These are phyloP conservation scores for Acacia concinna DNA, from an alignment of 331 rosid species.

Conservation along the genomic window DNA sequence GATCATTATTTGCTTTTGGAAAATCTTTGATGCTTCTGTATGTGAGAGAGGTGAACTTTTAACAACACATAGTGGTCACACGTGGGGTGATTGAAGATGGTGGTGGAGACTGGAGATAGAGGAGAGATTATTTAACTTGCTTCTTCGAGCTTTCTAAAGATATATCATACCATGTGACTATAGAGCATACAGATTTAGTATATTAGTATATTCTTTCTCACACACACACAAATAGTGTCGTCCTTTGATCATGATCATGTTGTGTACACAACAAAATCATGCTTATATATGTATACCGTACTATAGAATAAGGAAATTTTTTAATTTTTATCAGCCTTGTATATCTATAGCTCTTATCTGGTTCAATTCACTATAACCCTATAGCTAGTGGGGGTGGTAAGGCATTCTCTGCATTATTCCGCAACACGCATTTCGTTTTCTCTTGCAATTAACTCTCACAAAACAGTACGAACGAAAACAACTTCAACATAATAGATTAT, in stretches of 20 bases:
- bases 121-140: constrained; percentile 1
- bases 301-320: constrained; percentile 19
- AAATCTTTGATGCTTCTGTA: background rate
- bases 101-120: background rate
- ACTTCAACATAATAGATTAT: constrained; percentile 13
- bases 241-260: constrained; percentile 29
- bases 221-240: background rate
- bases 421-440: background rate
- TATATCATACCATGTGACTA: constrained; percentile 41
- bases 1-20: constrained; percentile 31
- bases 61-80: constrained; percentile 29
- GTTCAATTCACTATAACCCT: constrained; percentile 1
- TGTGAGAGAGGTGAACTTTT: constrained; percentile 18
- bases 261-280: constrained; percentile 1
- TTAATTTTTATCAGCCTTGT: constrained; percentile 5
- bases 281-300: background rate
- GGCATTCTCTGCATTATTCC: background rate
- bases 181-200: background rate
- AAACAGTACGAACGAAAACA: background rate
- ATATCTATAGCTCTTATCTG: constrained; percentile 17
- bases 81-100: constrained; percentile 28
- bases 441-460: background rate
- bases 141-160: constrained; percentile 11
- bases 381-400: background rate
- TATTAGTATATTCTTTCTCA: background rate